These are phyloP conservation scores for Trichoderma sp. DNA, from an alignment of 2,329 filamentous ascomycete genomes.

Conservation along the genomic window DNA sequence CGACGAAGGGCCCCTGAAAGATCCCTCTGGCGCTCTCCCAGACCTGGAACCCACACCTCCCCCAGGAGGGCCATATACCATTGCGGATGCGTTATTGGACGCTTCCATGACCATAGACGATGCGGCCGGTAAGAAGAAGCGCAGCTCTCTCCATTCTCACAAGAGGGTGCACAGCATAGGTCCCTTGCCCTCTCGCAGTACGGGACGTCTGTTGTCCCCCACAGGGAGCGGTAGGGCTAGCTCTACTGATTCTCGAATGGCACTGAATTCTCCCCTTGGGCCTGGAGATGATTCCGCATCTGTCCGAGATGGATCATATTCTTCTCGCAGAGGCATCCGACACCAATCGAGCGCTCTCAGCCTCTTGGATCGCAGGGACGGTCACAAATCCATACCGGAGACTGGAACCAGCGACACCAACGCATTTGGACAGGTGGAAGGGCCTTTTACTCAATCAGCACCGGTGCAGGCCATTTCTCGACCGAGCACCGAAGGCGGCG, in stretches of 20 bases:
- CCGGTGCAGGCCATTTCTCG: constrained; percentile 25
- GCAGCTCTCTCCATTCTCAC: constrained; percentile 51
- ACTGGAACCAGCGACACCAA: constrained; percentile 58
- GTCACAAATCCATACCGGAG: constrained; percentile 56
- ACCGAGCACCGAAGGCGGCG: constrained; percentile 27
- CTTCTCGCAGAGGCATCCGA: constrained; percentile 47
- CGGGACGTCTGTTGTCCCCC: constrained; percentile 33
- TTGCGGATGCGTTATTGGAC: constrained; percentile 86
- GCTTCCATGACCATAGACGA: constrained; percentile 86
- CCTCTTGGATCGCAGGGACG: constrained; percentile 58
- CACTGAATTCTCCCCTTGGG: constrained; percentile 32
- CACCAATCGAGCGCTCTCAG: constrained; percentile 59
- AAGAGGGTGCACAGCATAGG: constrained; percentile 41
- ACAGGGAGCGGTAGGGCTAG: constrained; percentile 30
- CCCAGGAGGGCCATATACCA: constrained; percentile 61
- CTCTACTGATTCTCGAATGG: constrained; percentile 39
- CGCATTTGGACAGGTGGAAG: constrained; percentile 59
- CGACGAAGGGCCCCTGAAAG: constrained; percentile 65
- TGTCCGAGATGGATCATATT: constrained; percentile 41
- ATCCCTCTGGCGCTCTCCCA: constrained; percentile 32
- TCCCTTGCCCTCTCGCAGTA: constrained; percentile 26
- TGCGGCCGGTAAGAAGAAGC: constrained; percentile 51
- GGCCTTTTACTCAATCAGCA: constrained; percentile 45
- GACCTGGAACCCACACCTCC: constrained; percentile 34
- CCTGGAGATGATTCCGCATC: constrained; percentile 36